These are phyloP conservation scores for Cryptococcus jaspeensis DNA, from an alignment of 1,284 basidiomycete genomes.

Conservation along the genomic window DNA sequence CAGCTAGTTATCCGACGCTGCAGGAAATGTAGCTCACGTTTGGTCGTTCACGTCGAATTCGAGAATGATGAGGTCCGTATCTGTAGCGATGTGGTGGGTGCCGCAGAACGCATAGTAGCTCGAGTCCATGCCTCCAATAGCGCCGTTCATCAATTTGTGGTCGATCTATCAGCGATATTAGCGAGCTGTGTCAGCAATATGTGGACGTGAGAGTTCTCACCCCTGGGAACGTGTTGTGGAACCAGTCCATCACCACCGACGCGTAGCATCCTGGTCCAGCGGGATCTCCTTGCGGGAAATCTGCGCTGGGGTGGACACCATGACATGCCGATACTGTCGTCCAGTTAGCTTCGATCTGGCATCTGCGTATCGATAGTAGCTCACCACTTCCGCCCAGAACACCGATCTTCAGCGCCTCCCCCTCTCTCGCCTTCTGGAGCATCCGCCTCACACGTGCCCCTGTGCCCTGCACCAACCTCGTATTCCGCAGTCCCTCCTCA, in stretches of 20 bases:
- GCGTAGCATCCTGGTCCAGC: conserved; percentile 48
- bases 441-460: conserved; percentile 40
- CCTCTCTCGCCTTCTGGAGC: conserved; percentile 39
- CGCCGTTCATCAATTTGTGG: conserved; percentile 42
- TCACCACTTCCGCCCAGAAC: conserved; percentile 49
- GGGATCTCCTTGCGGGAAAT: conserved; percentile 46
- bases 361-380: conserved; percentile 6
- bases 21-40: conserved; percentile 27
- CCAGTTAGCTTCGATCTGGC: neutral
- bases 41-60: conserved; percentile 53
- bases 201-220: conserved; percentile 12
- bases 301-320: conserved; percentile 42
- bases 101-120: conserved; percentile 52
- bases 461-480: conserved; percentile 33
- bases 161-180: conserved; percentile 8
- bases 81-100: conserved; percentile 46
- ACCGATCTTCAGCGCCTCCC: conserved; percentile 39
- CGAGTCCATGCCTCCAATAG: conserved; percentile 50
- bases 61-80: conserved; percentile 48
- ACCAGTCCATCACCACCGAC: conserved; percentile 39
- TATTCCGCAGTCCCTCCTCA: conserved; percentile 30
- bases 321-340: conserved; percentile 47
- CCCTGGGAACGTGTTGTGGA: conserved; percentile 37
- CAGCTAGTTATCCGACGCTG: neutral
- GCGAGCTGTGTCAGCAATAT: neutral